Base-by-base conservation (phyloP, 2,329 filamentous ascomycete genomes). In the Rhynchosporium secalis region DNA sequence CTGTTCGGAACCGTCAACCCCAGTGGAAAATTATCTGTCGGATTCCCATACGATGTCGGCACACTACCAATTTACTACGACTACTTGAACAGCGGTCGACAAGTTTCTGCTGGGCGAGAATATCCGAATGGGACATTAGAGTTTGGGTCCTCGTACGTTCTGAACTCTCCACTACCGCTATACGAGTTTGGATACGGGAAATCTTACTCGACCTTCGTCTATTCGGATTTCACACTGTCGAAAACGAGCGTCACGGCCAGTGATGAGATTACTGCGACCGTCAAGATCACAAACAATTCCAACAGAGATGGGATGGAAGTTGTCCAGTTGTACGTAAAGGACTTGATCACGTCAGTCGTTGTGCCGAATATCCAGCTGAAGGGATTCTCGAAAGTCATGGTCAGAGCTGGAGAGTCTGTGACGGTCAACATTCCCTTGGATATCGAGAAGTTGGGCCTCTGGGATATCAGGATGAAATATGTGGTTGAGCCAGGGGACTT, bases 151-250 rank as follows among this genome's bases (percentile, higher is more conserved):
- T 87, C 92, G 31, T 85, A 93, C 75, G 92, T 96, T 66, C 91
- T 96, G 78, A 90, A 88, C 60, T 79, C 82, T 61, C 88, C 94
- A 62, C 78, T 80, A 4, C 92, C 93, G 0, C 86, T 91, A 1
- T 97, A 89, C 72, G 90, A 92, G 58, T 97, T 97, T 69, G 93
- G 94, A 0, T 92, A 87, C 62, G 94, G 93, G 0, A 82, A 96
- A 3, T 86, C 82, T 0, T 90, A 89, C 77, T 87, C 83, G 0
- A 81, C 76, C 0, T 91, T 86, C 71, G 74, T 79, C 7, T 79
- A 87, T 48, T 79, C 80, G 1, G 77, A 80, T 38, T 63, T 82
- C 45, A 78, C 77, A 43, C 68, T 76, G 5, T 84, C 81, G 61
- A 66, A 68, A 28, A 65, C 65, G 1, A 72, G 66, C 9, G 83